Evolutionary conservation across 768 basidiomycete species (phyloP), one percentile per base, ranked within the genome.

Genomic region (Tulasnella sp.): DNA sequence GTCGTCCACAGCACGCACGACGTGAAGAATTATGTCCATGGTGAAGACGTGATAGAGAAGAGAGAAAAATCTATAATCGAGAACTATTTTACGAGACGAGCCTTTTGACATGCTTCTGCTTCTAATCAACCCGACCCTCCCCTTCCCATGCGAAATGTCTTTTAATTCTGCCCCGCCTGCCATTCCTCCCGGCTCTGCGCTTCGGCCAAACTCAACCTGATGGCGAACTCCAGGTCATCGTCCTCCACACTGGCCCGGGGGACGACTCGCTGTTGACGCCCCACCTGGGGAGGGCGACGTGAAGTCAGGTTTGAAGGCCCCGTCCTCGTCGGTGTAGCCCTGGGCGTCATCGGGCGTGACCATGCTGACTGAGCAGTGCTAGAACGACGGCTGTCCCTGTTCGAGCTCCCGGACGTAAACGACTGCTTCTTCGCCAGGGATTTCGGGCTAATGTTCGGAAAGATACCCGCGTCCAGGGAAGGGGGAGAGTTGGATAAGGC

Each of bases 171-270:
- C 29, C 74, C 20, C 32, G 35, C 23, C 29, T 75, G 4, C 55
- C 37, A 75, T 55, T 26, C 46, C 46, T 61, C 37, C 15, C 82
- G 80, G 75, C 85, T 84, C 35, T 82, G 79, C n/a, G 89, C 90
- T 81, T 93, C 92, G 0, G 88, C 90, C 35, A 93, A 86, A 82
- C 92, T 93, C 83, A 93, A 82, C 83, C 91, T 90, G 16, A 93
- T 87, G 15, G 89, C 92, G 80, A 89, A 87, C 72, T 84, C 86
- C 82, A 93, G 80, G 80, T 93, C 91, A 20, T 88, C 90, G 78
- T 93, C 91, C 80, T 89, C 86, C 20, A 87, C 86, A 13, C 86
- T 86, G 0, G 77, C 37, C n/a, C n/a, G 40, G 35, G 35, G 20
- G 37, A 35, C 6, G 4, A 44, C 51, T 70, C 37, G 9, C 7